Base-by-base conservation (phyloP, 192 early-diverging fungal species). In the Phlyctochytrium planicorne region DNA sequence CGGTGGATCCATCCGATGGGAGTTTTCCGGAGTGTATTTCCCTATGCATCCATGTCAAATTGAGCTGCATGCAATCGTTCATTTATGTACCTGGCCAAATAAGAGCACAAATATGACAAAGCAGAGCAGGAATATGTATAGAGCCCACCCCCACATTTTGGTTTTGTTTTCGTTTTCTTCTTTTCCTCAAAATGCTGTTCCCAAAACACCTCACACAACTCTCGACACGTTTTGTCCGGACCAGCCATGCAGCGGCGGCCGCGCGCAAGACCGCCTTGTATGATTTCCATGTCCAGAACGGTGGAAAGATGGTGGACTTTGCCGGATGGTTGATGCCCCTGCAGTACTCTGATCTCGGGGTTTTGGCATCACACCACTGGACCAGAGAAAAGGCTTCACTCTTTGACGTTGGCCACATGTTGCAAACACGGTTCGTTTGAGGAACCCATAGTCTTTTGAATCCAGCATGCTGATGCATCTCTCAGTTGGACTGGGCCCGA, bases 401-500 rank as follows among this genome's bases (percentile, higher is more conserved):
- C 52, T 98, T 98, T 77, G 97, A 98, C 79, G 97, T 98, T 34
- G 94, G 93, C 29, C 97, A 98, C 77, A 98, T 98, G 97, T 83
- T 97, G 64, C 95, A 97, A 78, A 93, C 93, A 31, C 83, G 89
- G 85, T 92, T 79, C 62, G 55, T 66, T 30, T 47, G 1, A 31
- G 57, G 29, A 24, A 33, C 31, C 40, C 10, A 14, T 47, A 6
- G 20, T 47, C 20, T 47, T 47, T 47, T 47, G 40, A 47, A 6
- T 6, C n/a, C n/a, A n/a, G n/a, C n/a, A n/a, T n/a, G n/a, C n/a
- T n/a, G n/a, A n/a, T n/a, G n/a, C n/a, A n/a, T n/a, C 6, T 6
- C 40, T 25, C 52, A 59, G 52, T 63, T 80, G 96, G 71, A 82
- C 84, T 35, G 97, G 97, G 55, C 88, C 87, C 70, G 97, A 97